Evolutionary conservation across 192 early-diverging fungal genomes (phyloP).

Genomic region (Rhizophagus sp.): DNA sequence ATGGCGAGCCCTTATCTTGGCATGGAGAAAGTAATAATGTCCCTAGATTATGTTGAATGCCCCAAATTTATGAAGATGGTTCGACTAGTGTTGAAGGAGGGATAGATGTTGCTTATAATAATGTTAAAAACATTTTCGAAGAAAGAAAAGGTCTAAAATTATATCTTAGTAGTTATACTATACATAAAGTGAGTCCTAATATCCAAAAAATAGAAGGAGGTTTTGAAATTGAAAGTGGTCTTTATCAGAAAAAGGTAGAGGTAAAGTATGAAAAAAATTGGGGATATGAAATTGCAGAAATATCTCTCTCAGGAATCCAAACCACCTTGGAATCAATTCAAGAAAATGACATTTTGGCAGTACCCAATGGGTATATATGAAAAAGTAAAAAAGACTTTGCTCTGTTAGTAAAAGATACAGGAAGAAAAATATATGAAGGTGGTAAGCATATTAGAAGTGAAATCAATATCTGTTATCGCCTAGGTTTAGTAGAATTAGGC

Average conservation of each 20-base stretch:
- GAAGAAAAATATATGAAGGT: no score
- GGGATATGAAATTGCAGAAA: neutral
- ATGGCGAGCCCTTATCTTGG: constrained; percentile 15
- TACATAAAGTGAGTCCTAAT: neutral
- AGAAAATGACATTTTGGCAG: neutral
- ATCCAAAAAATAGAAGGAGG: neutral
- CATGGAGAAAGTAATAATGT: neutral
- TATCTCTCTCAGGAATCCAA: neutral
- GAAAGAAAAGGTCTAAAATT: no score
- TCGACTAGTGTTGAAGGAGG: neutral
- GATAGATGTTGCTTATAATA: neutral
- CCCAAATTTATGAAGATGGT: neutral
- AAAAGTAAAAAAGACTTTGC: neutral
- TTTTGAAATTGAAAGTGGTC: neutral
- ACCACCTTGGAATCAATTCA: neutral
- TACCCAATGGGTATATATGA: neutral
- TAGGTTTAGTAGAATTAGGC: constrained; percentile 1
- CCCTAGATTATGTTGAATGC: neutral
- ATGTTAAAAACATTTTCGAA: neutral
- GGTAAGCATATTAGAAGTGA: no score
- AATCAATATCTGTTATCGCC: neutral
- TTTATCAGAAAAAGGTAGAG: neutral
- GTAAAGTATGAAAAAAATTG: neutral
- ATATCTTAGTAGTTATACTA: neutral
- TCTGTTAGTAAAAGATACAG: neutral